Evolutionary conservation across 345 rosid genomes (phyloP).

Genomic region (Populus alba): DNA sequence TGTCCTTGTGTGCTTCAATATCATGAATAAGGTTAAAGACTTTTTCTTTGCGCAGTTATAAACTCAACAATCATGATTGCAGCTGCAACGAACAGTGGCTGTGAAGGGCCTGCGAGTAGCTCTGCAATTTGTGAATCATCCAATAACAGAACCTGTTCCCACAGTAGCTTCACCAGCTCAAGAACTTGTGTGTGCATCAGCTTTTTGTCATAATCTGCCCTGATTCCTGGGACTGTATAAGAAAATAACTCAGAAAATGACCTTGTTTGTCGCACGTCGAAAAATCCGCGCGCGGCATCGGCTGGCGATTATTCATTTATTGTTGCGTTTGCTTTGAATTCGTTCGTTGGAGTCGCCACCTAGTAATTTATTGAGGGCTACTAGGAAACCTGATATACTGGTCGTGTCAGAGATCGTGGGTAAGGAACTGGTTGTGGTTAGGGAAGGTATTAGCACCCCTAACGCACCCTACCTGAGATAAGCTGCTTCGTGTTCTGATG

Average conservation of each 20-base stretch:
- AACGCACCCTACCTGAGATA: no score
- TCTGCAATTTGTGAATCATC: constrained; percentile 31
- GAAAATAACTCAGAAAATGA: constrained; percentile 1
- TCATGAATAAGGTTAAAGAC: constrained; percentile 19
- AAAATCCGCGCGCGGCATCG: no score
- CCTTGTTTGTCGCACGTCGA: no score
- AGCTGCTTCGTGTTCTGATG: no score
- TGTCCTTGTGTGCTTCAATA: constrained; percentile 16
- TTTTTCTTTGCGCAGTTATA: constrained; percentile 12
- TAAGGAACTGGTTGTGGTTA: no score
- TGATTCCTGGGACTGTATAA: constrained; percentile 34
- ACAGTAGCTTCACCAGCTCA: constrained; percentile 33
- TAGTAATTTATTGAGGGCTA: no score
- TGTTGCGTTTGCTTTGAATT: no score
- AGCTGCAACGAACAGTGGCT: constrained; percentile 36
- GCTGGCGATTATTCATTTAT: no score
- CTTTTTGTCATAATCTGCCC: constrained; percentile 21
- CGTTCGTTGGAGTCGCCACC: no score
- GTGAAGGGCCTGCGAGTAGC: constrained; percentile 25
- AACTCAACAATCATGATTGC: constrained; percentile 6
- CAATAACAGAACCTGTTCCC: constrained; percentile 27
- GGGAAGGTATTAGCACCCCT: no score
- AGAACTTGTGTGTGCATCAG: constrained; percentile 27
- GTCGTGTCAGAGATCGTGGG: no score
- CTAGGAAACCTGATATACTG: no score